Conservation (phyloP, 1,139 yeast genomes). For the Pichia sp. region DNA sequence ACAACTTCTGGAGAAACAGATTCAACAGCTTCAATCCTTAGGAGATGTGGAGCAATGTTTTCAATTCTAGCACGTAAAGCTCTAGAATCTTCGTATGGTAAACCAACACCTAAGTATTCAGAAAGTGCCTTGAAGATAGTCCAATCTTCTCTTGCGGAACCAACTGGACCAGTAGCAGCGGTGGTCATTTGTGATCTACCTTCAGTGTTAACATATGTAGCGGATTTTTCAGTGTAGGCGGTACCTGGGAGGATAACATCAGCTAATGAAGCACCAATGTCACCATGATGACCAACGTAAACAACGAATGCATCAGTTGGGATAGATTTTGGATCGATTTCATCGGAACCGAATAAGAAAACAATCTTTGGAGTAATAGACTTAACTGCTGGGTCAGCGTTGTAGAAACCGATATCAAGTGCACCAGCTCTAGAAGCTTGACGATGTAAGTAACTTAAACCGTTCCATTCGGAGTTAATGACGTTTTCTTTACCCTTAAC, state of each 20-base stretch:
- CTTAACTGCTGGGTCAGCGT: constrained; percentile 45
- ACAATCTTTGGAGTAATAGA: constrained; percentile 68
- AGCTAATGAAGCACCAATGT: constrained; percentile 83
- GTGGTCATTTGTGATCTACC: constrained; percentile 86
- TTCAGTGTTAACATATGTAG: constrained; percentile 89
- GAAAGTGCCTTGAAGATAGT: constrained; percentile 81
- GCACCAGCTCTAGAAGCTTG: constrained; percentile 89
- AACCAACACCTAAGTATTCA: constrained; percentile 68
- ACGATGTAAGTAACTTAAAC: constrained; percentile 77
- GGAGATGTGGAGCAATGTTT: constrained; percentile 79
- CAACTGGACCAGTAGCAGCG: constrained; percentile 91
- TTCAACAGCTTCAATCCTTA: constrained; percentile 75
- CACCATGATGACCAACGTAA: constrained; percentile 95
- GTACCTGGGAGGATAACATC: constrained; percentile 87
- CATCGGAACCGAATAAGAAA: constrained; percentile 85
- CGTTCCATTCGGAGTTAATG: constrained; percentile 77
- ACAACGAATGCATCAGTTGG: constrained; percentile 88
- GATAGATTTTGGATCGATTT: constrained; percentile 63
- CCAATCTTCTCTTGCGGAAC: constrained; percentile 94
- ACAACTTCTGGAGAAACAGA: constrained; percentile 60
- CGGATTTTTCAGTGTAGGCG: constrained; percentile 87
- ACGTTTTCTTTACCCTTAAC: constrained; percentile 59
- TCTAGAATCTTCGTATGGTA: constrained; percentile 77
- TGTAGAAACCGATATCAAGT: constrained; percentile 77
- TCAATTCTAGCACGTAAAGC: constrained; percentile 70